Evolutionary conservation across 257 asterid species (phyloP).

Genomic region (Pogostemon cablin): DNA sequence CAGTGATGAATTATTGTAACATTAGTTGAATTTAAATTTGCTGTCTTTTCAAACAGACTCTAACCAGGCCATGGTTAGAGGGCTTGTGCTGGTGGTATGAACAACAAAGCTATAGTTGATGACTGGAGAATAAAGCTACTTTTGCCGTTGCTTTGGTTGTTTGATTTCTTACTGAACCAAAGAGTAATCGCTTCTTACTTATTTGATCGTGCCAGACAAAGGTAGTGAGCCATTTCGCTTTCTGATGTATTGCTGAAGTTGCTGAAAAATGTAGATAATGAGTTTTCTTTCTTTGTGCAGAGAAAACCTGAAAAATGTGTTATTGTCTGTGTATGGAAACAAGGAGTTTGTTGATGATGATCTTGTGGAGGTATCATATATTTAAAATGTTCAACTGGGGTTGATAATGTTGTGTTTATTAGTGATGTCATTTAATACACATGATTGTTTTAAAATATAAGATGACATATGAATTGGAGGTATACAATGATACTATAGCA

Average conservation of each 20-base stretch:
- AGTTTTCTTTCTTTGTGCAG: slow-evolving; percentile 44
- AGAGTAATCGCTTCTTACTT: slow-evolving; percentile 63
- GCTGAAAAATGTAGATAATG: not conserved
- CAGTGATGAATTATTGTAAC: not conserved
- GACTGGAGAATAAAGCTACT: slow-evolving; percentile 94
- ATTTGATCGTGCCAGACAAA: slow-evolving; percentile 63
- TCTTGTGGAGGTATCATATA: slow-evolving; percentile 69
- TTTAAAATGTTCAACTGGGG: not conserved
- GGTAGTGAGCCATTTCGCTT: slow-evolving; percentile 41
- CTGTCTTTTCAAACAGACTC: slow-evolving; percentile 47
- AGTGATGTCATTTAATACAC: too few species aligned
- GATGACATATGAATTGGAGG: too few species aligned
- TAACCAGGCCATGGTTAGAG: slow-evolving; percentile 53
- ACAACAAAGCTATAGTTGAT: slow-evolving; percentile 95
- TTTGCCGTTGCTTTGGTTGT: slow-evolving; percentile 74
- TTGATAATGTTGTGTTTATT: too few species aligned
- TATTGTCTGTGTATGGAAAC: slow-evolving; percentile 75
- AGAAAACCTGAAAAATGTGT: slow-evolving; percentile 61
- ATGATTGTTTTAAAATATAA: too few species aligned
- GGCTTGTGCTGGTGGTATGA: slow-evolving; percentile 98
- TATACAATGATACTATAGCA: not conserved
- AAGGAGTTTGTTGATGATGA: slow-evolving; percentile 84
- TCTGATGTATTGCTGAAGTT: not conserved
- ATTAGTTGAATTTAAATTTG: not conserved
- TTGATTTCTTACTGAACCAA: slow-evolving; percentile 79